Evolutionary conservation across 108 stramenopile species (phyloP).

Genomic region (Nitzschia palea): DNA sequence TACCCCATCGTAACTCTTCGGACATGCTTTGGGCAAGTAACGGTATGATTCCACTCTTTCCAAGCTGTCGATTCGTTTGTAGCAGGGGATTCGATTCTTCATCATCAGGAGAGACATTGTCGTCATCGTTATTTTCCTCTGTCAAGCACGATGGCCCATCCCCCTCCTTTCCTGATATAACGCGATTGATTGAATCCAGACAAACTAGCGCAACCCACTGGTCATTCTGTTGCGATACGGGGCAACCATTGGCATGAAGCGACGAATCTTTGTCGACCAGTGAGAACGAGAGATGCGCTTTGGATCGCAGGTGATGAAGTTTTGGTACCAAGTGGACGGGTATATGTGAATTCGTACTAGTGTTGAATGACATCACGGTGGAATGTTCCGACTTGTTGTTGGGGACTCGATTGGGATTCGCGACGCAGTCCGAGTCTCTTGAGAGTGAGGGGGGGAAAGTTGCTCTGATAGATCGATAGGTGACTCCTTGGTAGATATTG

Average conservation of each 20-base stretch:
- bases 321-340: neutral
- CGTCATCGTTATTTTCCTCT: conserved; percentile 24
- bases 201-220: conserved; percentile 30
- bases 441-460: too few relatives aligned
- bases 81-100: conserved; percentile 62
- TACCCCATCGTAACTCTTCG: conserved; percentile 40
- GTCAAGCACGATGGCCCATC: conserved; percentile 42
- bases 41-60: conserved; percentile 59
- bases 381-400: too few relatives aligned
- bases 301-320: neutral
- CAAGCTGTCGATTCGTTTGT: conserved; percentile 59
- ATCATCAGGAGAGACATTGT: conserved; percentile 32
- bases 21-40: conserved; percentile 55
- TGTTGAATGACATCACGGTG: too few relatives aligned
- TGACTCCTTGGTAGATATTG: neutral
- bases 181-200: conserved; percentile 50
- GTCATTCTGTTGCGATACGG: neutral
- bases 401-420: too few relatives aligned
- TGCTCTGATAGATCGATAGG: too few relatives aligned
- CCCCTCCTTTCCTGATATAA: conserved; percentile 61
- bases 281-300: neutral
- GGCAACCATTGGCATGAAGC: neutral
- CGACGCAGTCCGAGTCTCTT: too few relatives aligned
- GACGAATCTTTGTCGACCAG: conserved; percentile 1
- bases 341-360: neutral